phyloP scores from a whole-genome alignment of 176 grass and related monocot genomes.

The Eremochloa ophiuroides region DNA sequence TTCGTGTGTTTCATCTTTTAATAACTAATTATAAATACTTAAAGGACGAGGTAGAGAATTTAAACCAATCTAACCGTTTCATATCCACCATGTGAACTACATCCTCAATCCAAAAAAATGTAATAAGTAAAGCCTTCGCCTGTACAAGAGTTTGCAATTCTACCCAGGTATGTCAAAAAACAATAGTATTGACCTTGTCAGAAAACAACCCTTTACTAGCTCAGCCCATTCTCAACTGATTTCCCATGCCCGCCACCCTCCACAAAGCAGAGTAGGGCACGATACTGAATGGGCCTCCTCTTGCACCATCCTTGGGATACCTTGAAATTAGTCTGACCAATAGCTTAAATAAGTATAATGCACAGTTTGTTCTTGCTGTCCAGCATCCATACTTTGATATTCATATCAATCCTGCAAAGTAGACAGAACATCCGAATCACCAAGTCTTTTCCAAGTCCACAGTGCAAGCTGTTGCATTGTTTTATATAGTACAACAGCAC shows the following conservation, averaged over 20 bases:
- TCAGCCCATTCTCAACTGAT: constrained; percentile 15
- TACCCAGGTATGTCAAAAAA: constrained; percentile 36
- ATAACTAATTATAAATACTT: constrained; percentile 27
- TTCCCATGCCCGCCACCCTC: constrained; percentile 7
- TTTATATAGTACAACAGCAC: constrained; percentile 1
- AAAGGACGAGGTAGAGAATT: background rate
- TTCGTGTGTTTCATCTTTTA: constrained; percentile 28
- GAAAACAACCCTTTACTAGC: constrained; percentile 37
- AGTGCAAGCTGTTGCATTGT: background rate
- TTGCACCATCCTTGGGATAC: constrained; percentile 22
- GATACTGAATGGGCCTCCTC: background rate
- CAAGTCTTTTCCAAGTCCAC: constrained; percentile 1
- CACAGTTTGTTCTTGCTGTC: constrained; percentile 15
- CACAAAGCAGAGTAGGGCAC: background rate
- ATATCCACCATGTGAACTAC: constrained; percentile 28
- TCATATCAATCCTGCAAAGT: constrained; percentile 21
- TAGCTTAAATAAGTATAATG: background rate
- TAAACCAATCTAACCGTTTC: background rate
- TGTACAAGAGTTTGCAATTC: constrained; percentile 50
- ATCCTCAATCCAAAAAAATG: constrained; percentile 22
- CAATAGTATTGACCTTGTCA: constrained; percentile 62
- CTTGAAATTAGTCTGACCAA: constrained; percentile 1
- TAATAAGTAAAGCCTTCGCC: constrained; percentile 31
- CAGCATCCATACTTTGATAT: constrained; percentile 1
- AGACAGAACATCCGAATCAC: background rate